phyloP scores from a whole-genome alignment of 140 eudicot genomes.

The Flaveria floridana region DNA sequence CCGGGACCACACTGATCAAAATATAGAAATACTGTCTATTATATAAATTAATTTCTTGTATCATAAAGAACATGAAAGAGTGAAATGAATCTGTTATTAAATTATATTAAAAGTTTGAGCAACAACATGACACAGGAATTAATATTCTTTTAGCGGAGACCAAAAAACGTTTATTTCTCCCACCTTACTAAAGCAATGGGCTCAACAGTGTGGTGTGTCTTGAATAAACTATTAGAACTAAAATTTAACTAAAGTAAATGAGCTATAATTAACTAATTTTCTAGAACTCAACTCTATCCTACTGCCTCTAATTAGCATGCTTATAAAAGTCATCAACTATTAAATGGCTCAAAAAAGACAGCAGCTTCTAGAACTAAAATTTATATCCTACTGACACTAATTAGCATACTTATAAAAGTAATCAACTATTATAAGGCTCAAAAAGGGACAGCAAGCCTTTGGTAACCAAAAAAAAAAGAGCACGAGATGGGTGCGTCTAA shows the following conservation, averaged over 20 bases:
- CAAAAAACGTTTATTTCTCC: conserved; percentile 12
- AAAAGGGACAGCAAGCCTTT: not conserved
- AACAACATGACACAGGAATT: not conserved
- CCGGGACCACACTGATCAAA: not conserved
- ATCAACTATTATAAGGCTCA: conserved; percentile 7
- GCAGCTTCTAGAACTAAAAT: not conserved
- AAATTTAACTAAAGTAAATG: not conserved
- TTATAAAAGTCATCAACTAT: not conserved
- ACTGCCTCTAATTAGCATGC: not conserved
- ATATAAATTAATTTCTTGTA: not conserved
- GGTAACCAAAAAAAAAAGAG: conserved; percentile 1
- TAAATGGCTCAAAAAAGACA: not conserved
- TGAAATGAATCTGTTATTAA: not conserved
- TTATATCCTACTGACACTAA: not conserved
- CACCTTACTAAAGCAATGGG: conserved; percentile 1
- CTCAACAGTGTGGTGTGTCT: not conserved
- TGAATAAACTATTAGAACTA: not conserved
- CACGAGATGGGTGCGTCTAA: not conserved
- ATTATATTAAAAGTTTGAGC: not conserved
- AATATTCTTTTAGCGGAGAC: not conserved
- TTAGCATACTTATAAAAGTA: not conserved
- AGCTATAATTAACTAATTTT: not conserved
- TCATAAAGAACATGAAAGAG: not conserved
- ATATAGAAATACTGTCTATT: conserved; percentile 12
- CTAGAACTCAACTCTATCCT: not conserved